phyloP scores from a whole-genome alignment of 768 basidiomycete genomes.

The Auricularia auricula-judae region DNA sequence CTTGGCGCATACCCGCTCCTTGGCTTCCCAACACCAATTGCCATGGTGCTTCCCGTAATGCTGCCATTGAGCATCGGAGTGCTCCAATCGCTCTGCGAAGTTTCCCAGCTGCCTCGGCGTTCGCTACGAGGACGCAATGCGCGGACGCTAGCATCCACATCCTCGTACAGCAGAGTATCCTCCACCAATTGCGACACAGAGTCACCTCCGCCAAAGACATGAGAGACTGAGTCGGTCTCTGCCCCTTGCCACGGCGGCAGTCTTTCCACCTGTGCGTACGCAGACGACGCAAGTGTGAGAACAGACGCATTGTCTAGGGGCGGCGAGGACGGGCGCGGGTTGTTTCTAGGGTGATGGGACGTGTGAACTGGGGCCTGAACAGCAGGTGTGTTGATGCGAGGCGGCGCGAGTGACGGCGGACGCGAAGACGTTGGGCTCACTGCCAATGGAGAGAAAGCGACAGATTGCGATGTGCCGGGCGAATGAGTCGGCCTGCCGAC shows the following conservation, averaged over 20 bases:
- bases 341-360: slow-evolving; percentile 88
- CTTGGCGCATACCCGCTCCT: slow-evolving; percentile 54
- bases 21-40: slow-evolving; percentile 29
- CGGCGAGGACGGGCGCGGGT: slow-evolving; percentile 85
- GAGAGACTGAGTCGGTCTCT: background rate
- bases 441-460: slow-evolving; percentile 65
- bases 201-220: slow-evolving; percentile 25
- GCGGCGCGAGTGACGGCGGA: slow-evolving; percentile 26
- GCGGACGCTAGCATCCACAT: slow-evolving; percentile 79
- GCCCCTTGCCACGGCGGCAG: slow-evolving; percentile 1
- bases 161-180: slow-evolving; percentile 38
- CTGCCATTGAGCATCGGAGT: slow-evolving; percentile 36
- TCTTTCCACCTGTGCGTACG: slow-evolving; percentile 41
- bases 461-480: slow-evolving; percentile 23
- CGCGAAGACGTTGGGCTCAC: slow-evolving; percentile 30
- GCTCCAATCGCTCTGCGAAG: slow-evolving; percentile 82
- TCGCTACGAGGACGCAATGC: slow-evolving; percentile 83
- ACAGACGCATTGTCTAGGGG: slow-evolving; percentile 88
- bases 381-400: slow-evolving; percentile 8
- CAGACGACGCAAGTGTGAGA: slow-evolving; percentile 87
- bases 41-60: slow-evolving; percentile 30
- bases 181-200: slow-evolving; percentile 64
- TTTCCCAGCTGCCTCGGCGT: slow-evolving; percentile 85
- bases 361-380: slow-evolving; percentile 85
- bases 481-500: slow-evolving; percentile 2